Conservation (phyloP, 2,329 filamentous ascomycete genomes). For the Trichoderma sp. region DNA sequence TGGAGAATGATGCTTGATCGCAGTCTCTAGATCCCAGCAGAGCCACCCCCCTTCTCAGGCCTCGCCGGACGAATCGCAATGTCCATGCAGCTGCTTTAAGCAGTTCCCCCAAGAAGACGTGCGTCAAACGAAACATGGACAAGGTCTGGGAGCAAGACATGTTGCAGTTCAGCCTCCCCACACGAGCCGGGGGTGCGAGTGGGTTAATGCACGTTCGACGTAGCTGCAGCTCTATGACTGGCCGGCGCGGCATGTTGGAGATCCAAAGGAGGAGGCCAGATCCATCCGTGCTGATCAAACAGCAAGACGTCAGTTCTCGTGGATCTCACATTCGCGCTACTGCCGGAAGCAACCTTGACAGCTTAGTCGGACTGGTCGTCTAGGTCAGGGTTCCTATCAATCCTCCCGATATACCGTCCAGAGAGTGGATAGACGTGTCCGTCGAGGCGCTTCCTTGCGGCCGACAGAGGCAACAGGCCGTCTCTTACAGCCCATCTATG, state of each 20-base stretch:
- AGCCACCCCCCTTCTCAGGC: not conserved
- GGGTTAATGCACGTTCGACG: conserved; percentile 19
- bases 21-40: not conserved
- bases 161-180: conserved; percentile 19
- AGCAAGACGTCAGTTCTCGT: conserved; percentile 16
- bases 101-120: not conserved
- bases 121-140: not conserved
- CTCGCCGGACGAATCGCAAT: not conserved
- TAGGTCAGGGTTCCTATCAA: not conserved
- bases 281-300: conserved; percentile 27
- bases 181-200: conserved; percentile 22
- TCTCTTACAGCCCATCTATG: not conserved
- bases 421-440: not conserved
- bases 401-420: not conserved
- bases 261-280: conserved; percentile 22
- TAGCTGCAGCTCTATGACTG: conserved; percentile 10
- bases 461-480: not conserved
- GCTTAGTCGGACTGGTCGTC: not conserved
- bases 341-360: conserved; percentile 9
- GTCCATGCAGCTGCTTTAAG: not conserved
- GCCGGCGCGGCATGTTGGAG: conserved; percentile 3
- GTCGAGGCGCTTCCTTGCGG: conserved; percentile 7
- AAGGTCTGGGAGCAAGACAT: not conserved
- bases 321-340: not conserved
- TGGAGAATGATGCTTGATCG: not conserved